A percentile compares a stretch with the other conserved stretches of the same genome.
phyloP scores from a whole-genome alignment of 2,329 filamentous ascomycete species.

The Eutypa lata region DNA sequence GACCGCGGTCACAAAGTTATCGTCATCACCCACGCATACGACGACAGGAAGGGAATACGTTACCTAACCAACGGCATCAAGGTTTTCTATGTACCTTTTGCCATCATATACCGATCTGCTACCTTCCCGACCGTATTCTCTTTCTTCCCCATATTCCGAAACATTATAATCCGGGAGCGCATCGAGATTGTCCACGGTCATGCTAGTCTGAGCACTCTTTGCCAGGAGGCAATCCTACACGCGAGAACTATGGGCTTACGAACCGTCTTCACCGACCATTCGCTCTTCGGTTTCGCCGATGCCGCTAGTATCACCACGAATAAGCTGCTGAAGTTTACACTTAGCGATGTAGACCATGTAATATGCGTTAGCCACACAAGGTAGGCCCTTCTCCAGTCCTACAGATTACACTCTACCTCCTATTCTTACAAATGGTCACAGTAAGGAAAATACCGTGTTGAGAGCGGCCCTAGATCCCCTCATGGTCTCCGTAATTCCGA shows the following conservation, averaged over 20 bases:
- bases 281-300: conserved; percentile 94
- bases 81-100: conserved; percentile 95
- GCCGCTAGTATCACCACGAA: conserved; percentile 94
- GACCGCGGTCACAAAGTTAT: conserved; percentile 98
- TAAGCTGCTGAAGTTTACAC: conserved; percentile 90
- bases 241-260: conserved; percentile 93
- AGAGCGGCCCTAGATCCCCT: conserved; percentile 90
- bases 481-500: conserved; percentile 97
- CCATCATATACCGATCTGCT: conserved; percentile 89
- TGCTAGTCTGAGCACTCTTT: conserved; percentile 86
- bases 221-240: conserved; percentile 92
- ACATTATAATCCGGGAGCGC: conserved; percentile 89
- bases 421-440: conserved; percentile 30
- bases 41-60: conserved; percentile 84
- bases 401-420: conserved; percentile 16
- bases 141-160: conserved; percentile 96
- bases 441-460: conserved; percentile 96
- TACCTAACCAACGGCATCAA: conserved; percentile 98
- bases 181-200: conserved; percentile 99
- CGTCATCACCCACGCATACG: conserved; percentile 93
- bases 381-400: conserved; percentile 46
- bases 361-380: conserved; percentile 98
- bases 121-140: conserved; percentile 98
- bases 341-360: conserved; percentile 97
- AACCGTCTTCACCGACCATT: conserved; percentile 97